A percentile compares a stretch with the other conserved stretches of the same genome.
These are phyloP conservation scores for Pichia kluyveri DNA, from an alignment of 805 yeast species.

Conservation along the genomic window DNA sequence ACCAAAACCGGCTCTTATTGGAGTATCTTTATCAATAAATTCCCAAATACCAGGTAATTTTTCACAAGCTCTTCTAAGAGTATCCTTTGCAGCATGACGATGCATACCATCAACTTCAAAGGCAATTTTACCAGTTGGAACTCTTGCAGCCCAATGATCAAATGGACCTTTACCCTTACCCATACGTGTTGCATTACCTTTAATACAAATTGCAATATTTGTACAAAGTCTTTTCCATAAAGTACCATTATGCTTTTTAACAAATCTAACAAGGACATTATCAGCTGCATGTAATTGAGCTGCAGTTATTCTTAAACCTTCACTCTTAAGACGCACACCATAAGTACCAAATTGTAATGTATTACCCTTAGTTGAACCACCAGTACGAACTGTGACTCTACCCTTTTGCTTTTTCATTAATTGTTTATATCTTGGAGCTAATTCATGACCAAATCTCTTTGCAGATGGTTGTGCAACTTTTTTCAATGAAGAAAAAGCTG, in stretches of 20 bases:
- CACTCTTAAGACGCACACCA: slow-evolving; percentile 83
- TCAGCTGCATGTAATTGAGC: slow-evolving; percentile 89
- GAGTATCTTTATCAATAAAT: slow-evolving; percentile 55
- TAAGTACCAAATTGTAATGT: slow-evolving; percentile 70
- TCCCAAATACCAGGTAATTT: slow-evolving; percentile 91
- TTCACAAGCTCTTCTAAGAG: slow-evolving; percentile 80
- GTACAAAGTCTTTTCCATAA: slow-evolving; percentile 77
- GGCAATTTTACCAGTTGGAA: slow-evolving; percentile 88
- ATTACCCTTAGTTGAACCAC: slow-evolving; percentile 89
- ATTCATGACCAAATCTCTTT: slow-evolving; percentile 43
- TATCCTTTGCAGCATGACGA: slow-evolving; percentile 84
- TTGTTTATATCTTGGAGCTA: slow-evolving; percentile 64
- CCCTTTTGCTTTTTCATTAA: slow-evolving; percentile 84
- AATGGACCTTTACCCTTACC: slow-evolving; percentile 99
- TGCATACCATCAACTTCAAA: slow-evolving; percentile 77
- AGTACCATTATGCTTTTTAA: slow-evolving; percentile 69
- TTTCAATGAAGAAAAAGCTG: not conserved
- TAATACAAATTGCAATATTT: slow-evolving; percentile 83
- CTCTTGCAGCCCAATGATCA: slow-evolving; percentile 94
- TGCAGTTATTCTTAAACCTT: slow-evolving; percentile 79
- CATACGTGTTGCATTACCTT: slow-evolving; percentile 99
- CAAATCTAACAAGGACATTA: slow-evolving; percentile 70
- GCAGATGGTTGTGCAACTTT: slow-evolving; percentile 1
- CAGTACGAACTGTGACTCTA: slow-evolving; percentile 86
- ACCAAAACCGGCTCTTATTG: slow-evolving; percentile 65